Percentiles rank a stretch among this genome's conserved stretches.
Evolutionary conservation across 1,284 basidiomycete species (phyloP).

Genomic region (Moniliophthora roreri): DNA sequence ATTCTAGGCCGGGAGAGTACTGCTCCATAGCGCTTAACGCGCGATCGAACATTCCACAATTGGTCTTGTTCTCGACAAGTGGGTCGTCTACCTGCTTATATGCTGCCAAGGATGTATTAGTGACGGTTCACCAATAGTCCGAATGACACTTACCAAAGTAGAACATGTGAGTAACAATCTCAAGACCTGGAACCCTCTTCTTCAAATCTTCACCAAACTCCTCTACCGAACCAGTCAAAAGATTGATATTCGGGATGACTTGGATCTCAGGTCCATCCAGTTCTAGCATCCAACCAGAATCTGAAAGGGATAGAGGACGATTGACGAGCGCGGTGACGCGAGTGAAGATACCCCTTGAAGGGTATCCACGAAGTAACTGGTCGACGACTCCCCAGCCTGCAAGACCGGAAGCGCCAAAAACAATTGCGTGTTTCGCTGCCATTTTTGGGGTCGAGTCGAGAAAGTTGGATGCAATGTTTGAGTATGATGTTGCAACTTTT

Average conservation of each 20-base stretch:
- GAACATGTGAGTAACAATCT: slow-evolving; percentile 18
- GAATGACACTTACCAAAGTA: slow-evolving; percentile 18
- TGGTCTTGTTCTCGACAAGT: slow-evolving; percentile 12
- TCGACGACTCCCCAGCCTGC: slow-evolving; percentile 21
- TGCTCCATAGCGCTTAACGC: slow-evolving; percentile 13
- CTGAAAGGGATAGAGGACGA: slow-evolving; percentile 14
- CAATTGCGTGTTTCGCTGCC: slow-evolving; percentile 16
- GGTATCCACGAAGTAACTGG: slow-evolving; percentile 18
- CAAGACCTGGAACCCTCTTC: slow-evolving; percentile 12
- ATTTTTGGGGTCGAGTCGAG: too few species aligned
- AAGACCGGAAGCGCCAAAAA: slow-evolving; percentile 21
- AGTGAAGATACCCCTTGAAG: slow-evolving; percentile 14
- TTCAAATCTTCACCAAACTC: slow-evolving; percentile 10
- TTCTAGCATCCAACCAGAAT: slow-evolving; percentile 16
- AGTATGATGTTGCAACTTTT: too few species aligned
- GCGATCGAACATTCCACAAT: slow-evolving; percentile 17
- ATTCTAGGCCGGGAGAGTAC: slow-evolving; percentile 13
- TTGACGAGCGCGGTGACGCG: slow-evolving; percentile 20
- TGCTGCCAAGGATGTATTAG: not conserved
- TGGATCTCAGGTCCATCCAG: slow-evolving; percentile 12
- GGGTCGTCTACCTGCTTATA: slow-evolving; percentile 6
- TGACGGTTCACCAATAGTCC: slow-evolving; percentile 1
- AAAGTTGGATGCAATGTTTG: too few species aligned
- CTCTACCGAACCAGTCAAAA: slow-evolving; percentile 14
- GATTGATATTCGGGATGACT: slow-evolving; percentile 15